phyloP scores from a whole-genome alignment of 352 stramenopile genomes.

The Pythium brassicae region DNA sequence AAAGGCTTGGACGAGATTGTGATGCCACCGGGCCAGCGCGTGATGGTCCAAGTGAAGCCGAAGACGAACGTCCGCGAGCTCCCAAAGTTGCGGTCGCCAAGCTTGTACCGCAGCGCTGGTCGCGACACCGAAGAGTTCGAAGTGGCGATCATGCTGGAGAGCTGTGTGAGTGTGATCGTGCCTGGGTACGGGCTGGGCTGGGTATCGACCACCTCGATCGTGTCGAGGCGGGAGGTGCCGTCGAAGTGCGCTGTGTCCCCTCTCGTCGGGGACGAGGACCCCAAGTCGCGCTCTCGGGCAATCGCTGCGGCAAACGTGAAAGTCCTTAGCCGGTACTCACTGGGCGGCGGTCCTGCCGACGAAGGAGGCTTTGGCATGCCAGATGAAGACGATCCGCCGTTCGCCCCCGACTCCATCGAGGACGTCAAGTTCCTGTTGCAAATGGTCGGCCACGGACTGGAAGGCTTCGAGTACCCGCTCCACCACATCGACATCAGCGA shows the following conservation, averaged over 20 bases:
- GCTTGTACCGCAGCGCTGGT: slow-evolving; percentile 2
- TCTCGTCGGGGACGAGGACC: background rate
- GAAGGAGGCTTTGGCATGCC: no score
- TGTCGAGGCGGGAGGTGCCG: slow-evolving; percentile 5
- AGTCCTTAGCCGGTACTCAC: no score
- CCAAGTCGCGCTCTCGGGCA: slow-evolving; percentile 2
- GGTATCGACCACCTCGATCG: slow-evolving; percentile 10
- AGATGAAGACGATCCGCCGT: no score
- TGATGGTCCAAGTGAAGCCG: slow-evolving; percentile 17
- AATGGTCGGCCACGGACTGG: slow-evolving; percentile 15
- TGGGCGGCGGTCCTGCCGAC: no score
- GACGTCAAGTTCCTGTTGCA: slow-evolving; percentile 5
- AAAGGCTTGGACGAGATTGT: slow-evolving; percentile 21
- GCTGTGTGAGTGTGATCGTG: slow-evolving; percentile 31
- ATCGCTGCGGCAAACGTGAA: background rate
- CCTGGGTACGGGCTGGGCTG: slow-evolving; percentile 30
- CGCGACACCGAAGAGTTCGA: slow-evolving; percentile 25
- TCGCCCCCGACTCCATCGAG: background rate
- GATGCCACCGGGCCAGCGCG: slow-evolving; percentile 16
- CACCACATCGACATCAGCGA: slow-evolving; percentile 12
- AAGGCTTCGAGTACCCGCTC: slow-evolving; percentile 15
- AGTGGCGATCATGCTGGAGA: slow-evolving; percentile 18
- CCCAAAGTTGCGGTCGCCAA: slow-evolving; percentile 5
- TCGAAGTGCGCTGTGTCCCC: slow-evolving; percentile 4
- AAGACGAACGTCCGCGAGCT: slow-evolving; percentile 19